These are phyloP conservation scores for Wickerhamomyces ciferrii DNA, from an alignment of 805 yeast species.

Conservation along the genomic window DNA sequence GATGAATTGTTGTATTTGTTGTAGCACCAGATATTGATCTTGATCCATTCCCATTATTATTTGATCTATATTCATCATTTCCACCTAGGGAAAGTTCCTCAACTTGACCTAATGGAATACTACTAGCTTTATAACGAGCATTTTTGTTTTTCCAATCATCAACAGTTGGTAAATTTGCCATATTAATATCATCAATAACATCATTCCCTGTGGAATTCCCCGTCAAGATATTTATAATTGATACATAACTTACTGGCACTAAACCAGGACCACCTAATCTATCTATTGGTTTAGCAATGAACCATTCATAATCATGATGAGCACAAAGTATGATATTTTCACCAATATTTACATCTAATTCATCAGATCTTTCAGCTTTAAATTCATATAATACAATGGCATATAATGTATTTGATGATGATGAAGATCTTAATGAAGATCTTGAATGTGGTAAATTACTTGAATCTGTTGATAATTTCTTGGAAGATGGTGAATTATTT, in stretches of 20 bases:
- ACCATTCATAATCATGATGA: conserved; percentile 96
- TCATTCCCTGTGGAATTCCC: conserved; percentile 53
- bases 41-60: conserved; percentile 5
- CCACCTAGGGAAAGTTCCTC: conserved; percentile 25
- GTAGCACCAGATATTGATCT: conserved; percentile 10
- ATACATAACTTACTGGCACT: conserved; percentile 88
- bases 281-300: conserved; percentile 93
- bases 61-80: too few species aligned
- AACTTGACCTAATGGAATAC: conserved; percentile 64
- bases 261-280: conserved; percentile 96
- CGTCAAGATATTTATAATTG: conserved; percentile 72
- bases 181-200: conserved; percentile 51
- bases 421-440: conserved; percentile 7
- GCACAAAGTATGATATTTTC: conserved; percentile 93
- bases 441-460: conserved; percentile 9
- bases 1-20: too few species aligned
- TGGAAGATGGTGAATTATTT: conserved; percentile 7
- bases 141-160: conserved; percentile 93
- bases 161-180: conserved; percentile 79
- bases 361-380: conserved; percentile 73
- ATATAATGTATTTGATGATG: conserved; percentile 50
- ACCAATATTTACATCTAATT: conserved; percentile 76
- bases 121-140: conserved; percentile 88
- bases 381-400: conserved; percentile 87
- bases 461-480: conserved; percentile 16